phyloP scores from a whole-genome alignment of 179 eudicot genomes.

The Drosera spatulata region DNA sequence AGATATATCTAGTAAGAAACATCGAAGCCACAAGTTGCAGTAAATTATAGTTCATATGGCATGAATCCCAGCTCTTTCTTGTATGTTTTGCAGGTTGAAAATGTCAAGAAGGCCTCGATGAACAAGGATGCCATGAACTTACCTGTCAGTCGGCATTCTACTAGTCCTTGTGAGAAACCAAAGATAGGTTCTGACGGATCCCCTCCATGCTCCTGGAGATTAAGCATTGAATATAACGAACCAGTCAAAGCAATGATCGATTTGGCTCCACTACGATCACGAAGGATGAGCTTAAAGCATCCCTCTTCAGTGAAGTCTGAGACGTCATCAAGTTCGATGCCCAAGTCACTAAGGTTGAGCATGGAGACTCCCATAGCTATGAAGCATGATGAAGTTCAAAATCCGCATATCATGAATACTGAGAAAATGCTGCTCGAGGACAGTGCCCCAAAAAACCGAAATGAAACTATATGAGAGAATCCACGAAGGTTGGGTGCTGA shows the following conservation, averaged over 20 bases:
- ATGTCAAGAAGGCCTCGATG: slow-evolving; percentile 46
- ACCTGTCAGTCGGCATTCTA: slow-evolving; percentile 18
- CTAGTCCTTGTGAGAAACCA: slow-evolving; percentile 24
- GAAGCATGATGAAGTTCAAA: slow-evolving; percentile 9
- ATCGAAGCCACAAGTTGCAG: too few species aligned
- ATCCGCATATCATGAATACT: not conserved
- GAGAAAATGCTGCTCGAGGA: not conserved
- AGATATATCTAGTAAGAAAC: not conserved
- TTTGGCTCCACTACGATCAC: slow-evolving; percentile 16
- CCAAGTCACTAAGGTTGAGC: slow-evolving; percentile 24
- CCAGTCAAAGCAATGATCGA: not conserved
- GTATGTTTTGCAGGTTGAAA: slow-evolving; percentile 46
- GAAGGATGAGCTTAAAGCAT: slow-evolving; percentile 24
- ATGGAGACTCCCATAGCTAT: slow-evolving; percentile 27
- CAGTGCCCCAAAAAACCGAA: not conserved
- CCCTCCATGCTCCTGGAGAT: slow-evolving; percentile 12
- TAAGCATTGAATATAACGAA: not conserved
- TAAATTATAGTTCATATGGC: too few species aligned
- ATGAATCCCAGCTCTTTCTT: not conserved
- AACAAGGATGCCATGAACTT: slow-evolving; percentile 27
- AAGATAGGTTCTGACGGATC: slow-evolving; percentile 16
- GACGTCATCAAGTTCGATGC: slow-evolving; percentile 16
- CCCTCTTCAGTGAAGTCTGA: slow-evolving; percentile 13
- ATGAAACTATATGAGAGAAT: not conserved
- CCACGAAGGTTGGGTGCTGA: slow-evolving; percentile 23